Percentiles rank a stretch among this genome's conserved stretches.
Evolutionary conservation across 148 eudicot species (phyloP).

Genomic region (Mesembryanthemum crystallinum): DNA sequence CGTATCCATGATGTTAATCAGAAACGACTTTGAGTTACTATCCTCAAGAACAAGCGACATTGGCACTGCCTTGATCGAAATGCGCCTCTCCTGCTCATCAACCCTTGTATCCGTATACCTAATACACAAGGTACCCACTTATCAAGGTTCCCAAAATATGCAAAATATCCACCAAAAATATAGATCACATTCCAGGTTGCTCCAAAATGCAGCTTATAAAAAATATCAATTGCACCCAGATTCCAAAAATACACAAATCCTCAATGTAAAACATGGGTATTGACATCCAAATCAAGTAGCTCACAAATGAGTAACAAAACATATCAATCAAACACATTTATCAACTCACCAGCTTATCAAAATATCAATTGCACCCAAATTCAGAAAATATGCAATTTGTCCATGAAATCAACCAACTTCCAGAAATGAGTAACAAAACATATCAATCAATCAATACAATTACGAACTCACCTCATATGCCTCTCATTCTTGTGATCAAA

Average conservation of each 20-base stretch:
- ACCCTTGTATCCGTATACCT: conserved; percentile 90
- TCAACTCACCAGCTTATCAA: not conserved
- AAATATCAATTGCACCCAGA: not conserved
- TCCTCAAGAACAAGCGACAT: conserved; percentile 98
- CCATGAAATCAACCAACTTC: not conserved
- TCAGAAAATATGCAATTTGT: not conserved
- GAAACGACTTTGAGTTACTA: conserved; percentile 80
- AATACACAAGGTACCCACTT: not conserved
- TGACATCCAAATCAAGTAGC: not conserved
- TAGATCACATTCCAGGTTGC: not conserved
- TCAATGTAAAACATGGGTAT: too few species aligned
- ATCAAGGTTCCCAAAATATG: not conserved
- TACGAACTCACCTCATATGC: conserved; percentile 81
- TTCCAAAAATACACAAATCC: not conserved
- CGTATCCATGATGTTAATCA: conserved; percentile 88
- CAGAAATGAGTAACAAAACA: not conserved
- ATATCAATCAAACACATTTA: too few species aligned
- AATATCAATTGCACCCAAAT: not conserved
- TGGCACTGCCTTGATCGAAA: conserved; percentile 91
- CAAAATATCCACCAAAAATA: not conserved
- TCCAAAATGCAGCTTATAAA: not conserved
- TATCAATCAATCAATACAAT: not conserved
- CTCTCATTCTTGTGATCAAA: conserved; percentile 88
- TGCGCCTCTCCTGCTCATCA: conserved; percentile 97
- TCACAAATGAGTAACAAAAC: too few species aligned